Conservation (phyloP, 257 asterid species). For the Ilex aquifolium region DNA sequence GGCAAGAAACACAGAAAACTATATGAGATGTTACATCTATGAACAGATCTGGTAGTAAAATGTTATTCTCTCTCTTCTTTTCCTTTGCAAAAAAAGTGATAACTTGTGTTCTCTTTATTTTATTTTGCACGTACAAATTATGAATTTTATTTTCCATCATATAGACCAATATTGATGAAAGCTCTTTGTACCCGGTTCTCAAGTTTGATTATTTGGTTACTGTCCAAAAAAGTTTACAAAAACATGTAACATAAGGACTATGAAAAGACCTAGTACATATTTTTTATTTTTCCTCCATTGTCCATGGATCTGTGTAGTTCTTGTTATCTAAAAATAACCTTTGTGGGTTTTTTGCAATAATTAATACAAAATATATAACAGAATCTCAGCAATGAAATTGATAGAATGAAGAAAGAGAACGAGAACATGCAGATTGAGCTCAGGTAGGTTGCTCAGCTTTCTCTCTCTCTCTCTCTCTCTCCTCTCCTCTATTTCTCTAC, state of each 20-base stretch:
- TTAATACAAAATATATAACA: constrained; percentile 17
- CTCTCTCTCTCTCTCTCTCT: background rate
- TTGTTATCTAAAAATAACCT: background rate
- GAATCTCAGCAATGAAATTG: constrained; percentile 89
- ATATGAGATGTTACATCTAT: constrained; percentile 21
- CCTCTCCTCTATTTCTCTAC: background rate
- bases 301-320: background rate
- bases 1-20: constrained; percentile 5
- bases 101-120: background rate
- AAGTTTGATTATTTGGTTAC: no score
- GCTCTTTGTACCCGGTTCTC: no score
- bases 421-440: constrained; percentile 93
- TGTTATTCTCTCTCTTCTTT: constrained; percentile 18
- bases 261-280: background rate
- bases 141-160: background rate
- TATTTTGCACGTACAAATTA: constrained; percentile 8
- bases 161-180: background rate
- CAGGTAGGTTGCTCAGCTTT: no score
- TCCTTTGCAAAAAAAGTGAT: constrained; percentile 46
- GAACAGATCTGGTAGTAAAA: constrained; percentile 26
- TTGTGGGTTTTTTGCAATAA: background rate
- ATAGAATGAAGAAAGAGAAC: constrained; percentile 87
- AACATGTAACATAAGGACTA: background rate
- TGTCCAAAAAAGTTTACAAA: background rate
- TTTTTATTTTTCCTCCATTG: background rate